These are phyloP conservation scores for Allantophomopsis cytisporea DNA, from an alignment of 2,329 filamentous ascomycete species.

Conservation along the genomic window DNA sequence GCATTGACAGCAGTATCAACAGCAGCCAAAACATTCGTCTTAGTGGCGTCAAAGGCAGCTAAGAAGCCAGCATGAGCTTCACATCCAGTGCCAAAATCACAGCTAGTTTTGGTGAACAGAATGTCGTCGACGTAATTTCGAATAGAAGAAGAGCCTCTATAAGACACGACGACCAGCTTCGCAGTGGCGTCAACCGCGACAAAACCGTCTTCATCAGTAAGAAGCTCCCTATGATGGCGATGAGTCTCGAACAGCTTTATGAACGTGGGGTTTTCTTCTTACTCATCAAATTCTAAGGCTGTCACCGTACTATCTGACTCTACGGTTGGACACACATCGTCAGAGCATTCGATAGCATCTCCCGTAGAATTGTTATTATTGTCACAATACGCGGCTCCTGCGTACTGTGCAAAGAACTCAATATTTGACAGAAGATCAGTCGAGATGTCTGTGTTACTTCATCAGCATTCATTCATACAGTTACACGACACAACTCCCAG, in stretches of 20 bases:
- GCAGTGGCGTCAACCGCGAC: constrained; percentile 33
- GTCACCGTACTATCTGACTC: constrained; percentile 6
- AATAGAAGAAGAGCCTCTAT: constrained; percentile 35
- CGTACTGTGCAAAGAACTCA: constrained; percentile 9
- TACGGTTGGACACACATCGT: constrained; percentile 9
- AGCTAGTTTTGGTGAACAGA: constrained; percentile 3
- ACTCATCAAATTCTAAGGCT: constrained; percentile 5
- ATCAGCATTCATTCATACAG: too few species aligned
- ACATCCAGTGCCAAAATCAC: constrained; percentile 11
- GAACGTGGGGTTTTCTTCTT: not conserved
- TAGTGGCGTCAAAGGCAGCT: constrained; percentile 41
- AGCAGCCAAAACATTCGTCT: constrained; percentile 23
- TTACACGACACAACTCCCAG: too few species aligned
- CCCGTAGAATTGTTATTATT: constrained; percentile 8
- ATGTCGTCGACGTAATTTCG: constrained; percentile 8
- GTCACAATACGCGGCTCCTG: constrained; percentile 12
- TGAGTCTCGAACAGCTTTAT: not conserved
- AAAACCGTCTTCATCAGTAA: constrained; percentile 34
- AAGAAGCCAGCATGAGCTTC: constrained; percentile 43
- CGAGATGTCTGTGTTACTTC: not conserved
- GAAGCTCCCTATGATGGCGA: constrained; percentile 18
- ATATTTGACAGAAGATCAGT: constrained; percentile 6
- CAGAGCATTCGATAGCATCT: constrained; percentile 6
- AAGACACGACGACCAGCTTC: constrained; percentile 41
- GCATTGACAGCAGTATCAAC: constrained; percentile 20